phyloP scores from a whole-genome alignment of 805 yeast genomes.

The Suhomyces kilbournensis region DNA sequence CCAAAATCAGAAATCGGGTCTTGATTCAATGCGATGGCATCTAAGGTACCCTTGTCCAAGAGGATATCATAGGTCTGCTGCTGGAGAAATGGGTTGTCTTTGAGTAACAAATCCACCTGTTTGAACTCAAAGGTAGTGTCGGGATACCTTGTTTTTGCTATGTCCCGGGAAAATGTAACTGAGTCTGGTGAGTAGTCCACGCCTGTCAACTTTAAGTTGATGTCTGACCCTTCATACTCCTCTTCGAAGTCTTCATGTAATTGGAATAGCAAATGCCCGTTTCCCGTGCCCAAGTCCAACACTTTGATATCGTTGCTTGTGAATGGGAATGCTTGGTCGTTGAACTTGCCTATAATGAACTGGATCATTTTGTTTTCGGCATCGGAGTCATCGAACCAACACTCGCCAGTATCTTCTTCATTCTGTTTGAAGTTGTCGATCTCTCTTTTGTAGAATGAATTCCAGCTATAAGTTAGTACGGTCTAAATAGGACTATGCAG shows the following conservation, averaged over 20 bases:
- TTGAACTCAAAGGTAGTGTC: slow-evolving; percentile 49
- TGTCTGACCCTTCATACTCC: slow-evolving; percentile 36
- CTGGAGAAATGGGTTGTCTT: slow-evolving; percentile 34
- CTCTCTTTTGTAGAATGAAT: slow-evolving; percentile 76
- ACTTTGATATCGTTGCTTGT: slow-evolving; percentile 36
- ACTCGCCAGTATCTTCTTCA: slow-evolving; percentile 86
- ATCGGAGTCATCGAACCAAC: slow-evolving; percentile 95
- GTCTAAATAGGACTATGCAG: not conserved
- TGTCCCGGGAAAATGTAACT: slow-evolving; percentile 65
- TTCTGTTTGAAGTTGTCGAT: slow-evolving; percentile 67
- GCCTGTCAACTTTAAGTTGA: slow-evolving; percentile 42
- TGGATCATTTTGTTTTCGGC: slow-evolving; percentile 85
- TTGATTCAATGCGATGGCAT: slow-evolving; percentile 89
- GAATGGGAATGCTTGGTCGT: slow-evolving; percentile 23
- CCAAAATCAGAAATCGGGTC: slow-evolving; percentile 40
- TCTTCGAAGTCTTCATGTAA: slow-evolving; percentile 61
- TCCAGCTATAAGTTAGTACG: slow-evolving; percentile 57
- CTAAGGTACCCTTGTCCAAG: slow-evolving; percentile 92
- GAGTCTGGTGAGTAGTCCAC: slow-evolving; percentile 84
- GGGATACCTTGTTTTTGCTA: slow-evolving; percentile 43
- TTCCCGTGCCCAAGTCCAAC: slow-evolving; percentile 92
- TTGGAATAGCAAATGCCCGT: slow-evolving; percentile 83
- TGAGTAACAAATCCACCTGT: slow-evolving; percentile 60
- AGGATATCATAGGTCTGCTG: slow-evolving; percentile 62
- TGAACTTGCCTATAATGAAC: slow-evolving; percentile 55